Base-by-base conservation (phyloP, 2,329 filamentous ascomycete genomes). In the Cladophialophora psammophila region DNA sequence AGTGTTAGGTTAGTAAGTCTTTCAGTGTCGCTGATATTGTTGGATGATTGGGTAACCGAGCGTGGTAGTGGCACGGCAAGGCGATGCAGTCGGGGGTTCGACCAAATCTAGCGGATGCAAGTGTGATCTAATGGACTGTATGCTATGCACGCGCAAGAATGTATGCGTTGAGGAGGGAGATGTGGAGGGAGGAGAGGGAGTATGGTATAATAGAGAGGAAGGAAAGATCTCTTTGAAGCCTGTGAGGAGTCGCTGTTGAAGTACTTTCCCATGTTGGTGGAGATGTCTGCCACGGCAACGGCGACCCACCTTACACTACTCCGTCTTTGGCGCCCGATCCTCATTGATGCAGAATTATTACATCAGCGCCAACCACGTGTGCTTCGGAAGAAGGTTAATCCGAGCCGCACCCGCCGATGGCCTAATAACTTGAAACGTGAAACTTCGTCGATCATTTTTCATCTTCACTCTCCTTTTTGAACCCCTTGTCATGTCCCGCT, bases 121-220 rank as follows among this genome's bases (percentile, higher is more conserved):
- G 71, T 74, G 73, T 71, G 74, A 75, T 77, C 77, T 78, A 77
- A 74, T 77, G 73, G 75, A 78, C 71, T 78, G 75, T 69, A 76
- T 72, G 75, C 67, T 74, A 74, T 75, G 71, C 74, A 75, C 71
- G 71, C 60, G 72, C 72, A 73, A 74, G 71, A 65, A 74, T 72
- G 73, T 58, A 71, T 78, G 78, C 10, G 76, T 74, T 77, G 68
- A 72, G 71, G 73, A 72, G 73, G 72, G 61, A 72, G 71, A 66
- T 72, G 73, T 75, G 64, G 64, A 61, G 54, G 63, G 66, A 65
- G 64, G 69, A 67, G 73, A 62, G 68, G 65, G 63, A 69, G 72
- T 68, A 74, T 64, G 61, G 45, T 50, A 50, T 50, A 26, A 9
- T 68, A 72, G 53, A 60, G 69, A 69, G 68, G 69, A 65, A 59